phyloP scores from a whole-genome alignment of 2,329 filamentous ascomycete genomes.

The Xylaria sp. region DNA sequence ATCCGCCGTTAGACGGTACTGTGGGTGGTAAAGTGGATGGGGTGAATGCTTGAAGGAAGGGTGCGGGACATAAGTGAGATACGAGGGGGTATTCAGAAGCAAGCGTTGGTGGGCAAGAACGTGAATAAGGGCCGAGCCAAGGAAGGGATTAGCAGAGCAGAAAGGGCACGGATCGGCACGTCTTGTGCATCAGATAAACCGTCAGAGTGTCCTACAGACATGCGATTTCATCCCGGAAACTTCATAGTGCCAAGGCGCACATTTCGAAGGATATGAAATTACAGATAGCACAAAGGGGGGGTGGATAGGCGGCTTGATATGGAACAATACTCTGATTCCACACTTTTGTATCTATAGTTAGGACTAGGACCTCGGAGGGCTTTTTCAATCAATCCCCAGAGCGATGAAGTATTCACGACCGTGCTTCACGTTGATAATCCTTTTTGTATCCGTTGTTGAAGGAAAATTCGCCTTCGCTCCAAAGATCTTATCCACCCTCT shows the following conservation, averaged over 20 bases:
- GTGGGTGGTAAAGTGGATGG: conserved; percentile 57
- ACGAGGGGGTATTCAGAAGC: neutral
- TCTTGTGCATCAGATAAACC: neutral
- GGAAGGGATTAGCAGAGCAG: neutral
- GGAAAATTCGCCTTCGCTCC: conserved; percentile 18
- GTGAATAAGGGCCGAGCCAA: conserved; percentile 3
- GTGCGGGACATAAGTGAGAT: neutral
- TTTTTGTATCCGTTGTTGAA: conserved; percentile 18
- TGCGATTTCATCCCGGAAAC: neutral
- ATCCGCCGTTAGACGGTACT: conserved; percentile 58
- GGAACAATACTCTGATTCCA: conserved; percentile 22
- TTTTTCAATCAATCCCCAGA: conserved; percentile 8
- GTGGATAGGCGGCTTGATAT: neutral
- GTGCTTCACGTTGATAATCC: conserved; percentile 14
- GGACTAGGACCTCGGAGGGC: conserved; percentile 2
- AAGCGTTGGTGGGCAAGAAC: neutral
- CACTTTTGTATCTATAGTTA: conserved; percentile 29
- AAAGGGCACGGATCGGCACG: neutral
- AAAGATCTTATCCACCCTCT: conserved; percentile 1
- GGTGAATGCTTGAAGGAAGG: conserved; percentile 46
- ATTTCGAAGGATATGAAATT: conserved; percentile 6
- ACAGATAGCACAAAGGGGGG: neutral
- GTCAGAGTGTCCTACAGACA: neutral
- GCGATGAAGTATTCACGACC: conserved; percentile 18
- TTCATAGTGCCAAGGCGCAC: neutral